These are phyloP conservation scores for Flammula alnicola DNA, from an alignment of 1,284 basidiomycete genomes.

Conservation along the genomic window DNA sequence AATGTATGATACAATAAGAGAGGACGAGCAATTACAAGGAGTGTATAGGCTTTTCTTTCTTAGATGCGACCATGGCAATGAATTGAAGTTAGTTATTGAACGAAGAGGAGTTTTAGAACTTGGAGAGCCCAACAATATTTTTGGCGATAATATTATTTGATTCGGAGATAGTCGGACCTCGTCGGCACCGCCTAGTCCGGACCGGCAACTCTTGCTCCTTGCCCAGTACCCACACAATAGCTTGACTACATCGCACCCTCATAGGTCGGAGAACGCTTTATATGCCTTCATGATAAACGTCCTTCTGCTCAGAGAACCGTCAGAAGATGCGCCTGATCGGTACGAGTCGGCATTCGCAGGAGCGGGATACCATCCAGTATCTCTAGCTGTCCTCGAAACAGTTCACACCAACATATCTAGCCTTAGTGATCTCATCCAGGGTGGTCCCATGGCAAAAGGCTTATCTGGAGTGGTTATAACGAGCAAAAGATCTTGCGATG, in stretches of 20 bases:
- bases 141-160: too few species aligned
- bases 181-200: too few species aligned
- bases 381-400: conserved; percentile 73
- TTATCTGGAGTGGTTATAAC: conserved; percentile 72
- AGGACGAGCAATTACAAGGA: neutral
- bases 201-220: too few species aligned
- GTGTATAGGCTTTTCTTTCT: conserved; percentile 79
- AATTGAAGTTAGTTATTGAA: too few species aligned
- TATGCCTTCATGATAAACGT: conserved; percentile 40
- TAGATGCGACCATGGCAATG: conserved; percentile 35
- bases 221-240: too few species aligned
- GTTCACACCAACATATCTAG: conserved; percentile 49
- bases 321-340: conserved; percentile 47
- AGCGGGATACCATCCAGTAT: conserved; percentile 53
- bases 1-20: conserved; percentile 49
- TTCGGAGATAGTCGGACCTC: conserved; percentile 17
- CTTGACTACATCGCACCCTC: neutral
- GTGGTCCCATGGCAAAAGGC: conserved; percentile 38
- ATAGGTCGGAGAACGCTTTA: too few species aligned
- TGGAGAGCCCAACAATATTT: too few species aligned
- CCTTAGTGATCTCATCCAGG: conserved; percentile 48
- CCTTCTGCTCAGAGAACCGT: conserved; percentile 60
- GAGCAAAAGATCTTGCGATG: conserved; percentile 72
- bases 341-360: conserved; percentile 53
- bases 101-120: too few species aligned